Evolutionary conservation across 345 rosid species (phyloP), one percentile per base, ranked within the genome.

Genomic region (Balakata baccata): DNA sequence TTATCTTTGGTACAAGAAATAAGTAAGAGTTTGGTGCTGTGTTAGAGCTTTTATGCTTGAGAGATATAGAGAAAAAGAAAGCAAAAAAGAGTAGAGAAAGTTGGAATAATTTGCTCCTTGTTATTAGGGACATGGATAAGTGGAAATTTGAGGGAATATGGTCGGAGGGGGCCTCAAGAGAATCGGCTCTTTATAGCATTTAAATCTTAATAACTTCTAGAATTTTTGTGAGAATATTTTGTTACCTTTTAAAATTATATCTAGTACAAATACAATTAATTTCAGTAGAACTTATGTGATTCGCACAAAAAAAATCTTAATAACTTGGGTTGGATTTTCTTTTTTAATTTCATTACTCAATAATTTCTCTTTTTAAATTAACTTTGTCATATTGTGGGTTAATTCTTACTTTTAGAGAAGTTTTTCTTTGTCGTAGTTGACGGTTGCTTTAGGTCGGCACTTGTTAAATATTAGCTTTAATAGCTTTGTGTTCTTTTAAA

Each of bases 51-150:
- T 69, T 84, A 84, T 81, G 81, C 69, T 68, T 69, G 79, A 38
- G 64, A 61, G 53, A 52, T 63, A 64, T 60, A 49, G 67, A 65
- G 75, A 70, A 45, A 38, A 41, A 56, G 34, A 23, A 6, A 3
- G 22, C 13, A 14, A 47, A 22, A 6, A 4, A 18, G 77, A 66
- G 73, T 43, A 62, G 74, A 72, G 77, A 80, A 77, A 76, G 68
- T 41, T 69, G 80, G 85, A 90, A 81, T 85, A 77, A 87, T 85
- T 87, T 86, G 60, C 86, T 84, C 88, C 91, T 87, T 87, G 90
- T 87, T 87, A 85, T 72, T 78, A 81, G 88, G 89, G 86, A 75
- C 82, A 79, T 73, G 81, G 68, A 76, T 78, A 72, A 38, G 81
- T 74, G 82, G 82, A 73, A 79, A 70, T 1, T 68, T 78, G 80